Conservation (phyloP, 495 filamentous ascomycete species). For the Tetracladium marchalianum region DNA sequence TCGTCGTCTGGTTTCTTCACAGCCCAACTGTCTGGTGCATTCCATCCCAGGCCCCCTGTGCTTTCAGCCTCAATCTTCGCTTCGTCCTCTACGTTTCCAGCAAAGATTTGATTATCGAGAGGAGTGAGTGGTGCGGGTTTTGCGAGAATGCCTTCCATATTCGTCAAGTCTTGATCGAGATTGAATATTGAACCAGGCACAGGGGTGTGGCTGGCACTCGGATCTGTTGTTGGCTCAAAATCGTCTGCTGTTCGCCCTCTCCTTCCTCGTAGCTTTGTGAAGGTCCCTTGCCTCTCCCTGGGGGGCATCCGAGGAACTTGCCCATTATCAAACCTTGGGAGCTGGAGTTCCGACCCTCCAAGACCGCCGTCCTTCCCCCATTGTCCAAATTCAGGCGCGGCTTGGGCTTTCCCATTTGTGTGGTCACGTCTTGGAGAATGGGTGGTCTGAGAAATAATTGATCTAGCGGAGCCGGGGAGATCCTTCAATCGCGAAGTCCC, state of each 20-base stretch:
- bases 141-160: slow-evolving; percentile 78
- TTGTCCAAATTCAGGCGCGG: slow-evolving; percentile 14
- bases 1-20: slow-evolving; percentile 64
- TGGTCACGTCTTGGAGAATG: background rate
- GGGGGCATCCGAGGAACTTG: slow-evolving; percentile 20
- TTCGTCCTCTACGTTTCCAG: slow-evolving; percentile 39
- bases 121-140: slow-evolving; percentile 52
- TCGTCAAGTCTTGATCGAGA: slow-evolving; percentile 72
- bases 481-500: slow-evolving; percentile 36
- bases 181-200: slow-evolving; percentile 45
- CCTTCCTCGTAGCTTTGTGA: slow-evolving; percentile 43
- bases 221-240: slow-evolving; percentile 23
- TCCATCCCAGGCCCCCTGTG: slow-evolving; percentile 51
- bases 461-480: slow-evolving; percentile 44
- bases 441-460: slow-evolving; percentile 28
- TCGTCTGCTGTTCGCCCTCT: slow-evolving; percentile 28
- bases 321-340: slow-evolving; percentile 19
- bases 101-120: slow-evolving; percentile 46
- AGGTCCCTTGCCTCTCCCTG: slow-evolving; percentile 42
- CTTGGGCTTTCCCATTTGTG: slow-evolving; percentile 13
- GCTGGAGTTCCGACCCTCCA: slow-evolving; percentile 16
- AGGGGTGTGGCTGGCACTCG: slow-evolving; percentile 36
- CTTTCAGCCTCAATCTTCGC: slow-evolving; percentile 24
- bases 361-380: slow-evolving; percentile 20
- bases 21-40: slow-evolving; percentile 89